phyloP scores from a whole-genome alignment of 148 eudicot species.

The Euryodendron excelsum region DNA sequence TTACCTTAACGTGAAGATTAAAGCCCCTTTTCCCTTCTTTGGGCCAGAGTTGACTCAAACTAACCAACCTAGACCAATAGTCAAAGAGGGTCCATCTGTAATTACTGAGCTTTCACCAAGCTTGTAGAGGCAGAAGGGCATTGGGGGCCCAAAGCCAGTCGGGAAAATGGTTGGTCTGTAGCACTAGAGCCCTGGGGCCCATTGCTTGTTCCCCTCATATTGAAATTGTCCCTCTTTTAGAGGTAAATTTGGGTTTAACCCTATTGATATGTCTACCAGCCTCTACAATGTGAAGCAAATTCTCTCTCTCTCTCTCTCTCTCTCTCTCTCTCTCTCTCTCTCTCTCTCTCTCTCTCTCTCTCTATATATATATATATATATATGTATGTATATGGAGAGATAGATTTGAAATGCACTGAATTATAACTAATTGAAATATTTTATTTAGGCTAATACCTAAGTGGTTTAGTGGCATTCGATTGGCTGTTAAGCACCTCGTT shows the following conservation, averaged over 20 bases:
- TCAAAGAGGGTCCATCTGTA: constrained; percentile 14
- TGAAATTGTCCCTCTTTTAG: constrained; percentile 9
- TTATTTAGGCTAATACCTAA: too few relatives aligned
- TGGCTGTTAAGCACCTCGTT: too few relatives aligned
- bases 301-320: too few relatives aligned
- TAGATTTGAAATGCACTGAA: too few relatives aligned
- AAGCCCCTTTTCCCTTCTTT: background rate
- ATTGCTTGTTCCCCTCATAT: background rate
- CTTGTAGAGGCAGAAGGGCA: background rate
- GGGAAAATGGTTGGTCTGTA: background rate
- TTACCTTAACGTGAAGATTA: background rate
- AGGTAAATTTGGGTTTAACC: constrained; percentile 2
- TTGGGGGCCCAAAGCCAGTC: background rate
- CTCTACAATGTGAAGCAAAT: too few relatives aligned
- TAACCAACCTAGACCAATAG: constrained; percentile 6
- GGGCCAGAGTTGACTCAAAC: background rate
- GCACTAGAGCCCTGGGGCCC: background rate
- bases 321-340: background rate
- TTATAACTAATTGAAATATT: too few relatives aligned
- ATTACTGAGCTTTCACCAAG: background rate
- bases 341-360: background rate
- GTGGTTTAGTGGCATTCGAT: too few relatives aligned
- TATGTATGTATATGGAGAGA: too few relatives aligned
- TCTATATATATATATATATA: too few relatives aligned
- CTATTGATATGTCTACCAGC: background rate